Conservation (phyloP, 352 stramenopile species). For the Phytophthora fragariaefolia region DNA sequence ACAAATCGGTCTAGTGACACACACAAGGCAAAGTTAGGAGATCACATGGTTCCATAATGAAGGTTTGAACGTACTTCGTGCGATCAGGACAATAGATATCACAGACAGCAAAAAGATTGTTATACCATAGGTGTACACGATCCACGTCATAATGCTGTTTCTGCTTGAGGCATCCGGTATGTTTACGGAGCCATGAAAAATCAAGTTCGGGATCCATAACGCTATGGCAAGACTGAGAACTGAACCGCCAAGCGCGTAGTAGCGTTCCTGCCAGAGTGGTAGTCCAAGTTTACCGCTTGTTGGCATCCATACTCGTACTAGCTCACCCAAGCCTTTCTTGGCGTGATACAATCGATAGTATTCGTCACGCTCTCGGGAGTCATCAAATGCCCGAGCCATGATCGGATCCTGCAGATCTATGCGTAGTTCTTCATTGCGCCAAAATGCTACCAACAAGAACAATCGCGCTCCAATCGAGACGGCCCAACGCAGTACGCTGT, state of each 20-base stretch:
- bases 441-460: conserved; percentile 56
- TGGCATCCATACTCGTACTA: conserved; percentile 67
- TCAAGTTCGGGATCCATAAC: conserved; percentile 8
- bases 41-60: background rate
- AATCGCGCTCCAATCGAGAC: conserved; percentile 13
- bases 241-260: conserved; percentile 46
- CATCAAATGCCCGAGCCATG: conserved; percentile 45
- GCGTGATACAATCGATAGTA: conserved; percentile 55
- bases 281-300: conserved; percentile 62
- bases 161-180: conserved; percentile 9
- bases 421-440: conserved; percentile 59
- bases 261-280: conserved; percentile 51
- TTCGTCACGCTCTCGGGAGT: conserved; percentile 35
- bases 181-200: conserved; percentile 6
- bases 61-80: conserved; percentile 33
- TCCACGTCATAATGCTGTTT: conserved; percentile 46
- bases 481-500: background rate
- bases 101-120: conserved; percentile 42
- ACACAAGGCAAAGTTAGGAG: background rate
- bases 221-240: conserved; percentile 24
- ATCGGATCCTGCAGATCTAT: conserved; percentile 50
- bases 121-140: conserved; percentile 49
- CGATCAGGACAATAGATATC: conserved; percentile 48
- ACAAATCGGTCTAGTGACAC: conserved; percentile 56
- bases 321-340: conserved; percentile 47